A percentile compares a stretch with the other conserved stretches of the same genome.
Evolutionary conservation across 2,329 filamentous ascomycete species (phyloP).

Genomic region (Neodidymelliopsis sp.): DNA sequence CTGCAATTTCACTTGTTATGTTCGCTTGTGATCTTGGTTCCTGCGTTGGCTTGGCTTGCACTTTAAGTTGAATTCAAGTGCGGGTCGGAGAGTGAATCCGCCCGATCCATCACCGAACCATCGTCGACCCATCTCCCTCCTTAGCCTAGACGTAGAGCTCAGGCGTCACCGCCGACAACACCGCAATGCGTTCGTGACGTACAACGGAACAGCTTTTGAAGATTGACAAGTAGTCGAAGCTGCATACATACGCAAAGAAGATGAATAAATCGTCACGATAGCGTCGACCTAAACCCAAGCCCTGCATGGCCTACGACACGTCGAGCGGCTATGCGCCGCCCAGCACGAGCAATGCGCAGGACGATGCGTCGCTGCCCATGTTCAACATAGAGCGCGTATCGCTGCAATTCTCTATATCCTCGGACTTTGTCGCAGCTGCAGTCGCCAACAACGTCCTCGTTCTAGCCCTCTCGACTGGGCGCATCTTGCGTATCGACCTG

Average conservation of each 20-base stretch:
- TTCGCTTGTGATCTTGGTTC: too few relatives aligned
- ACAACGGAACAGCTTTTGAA: slow-evolving; percentile 1
- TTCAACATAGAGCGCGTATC: slow-evolving; percentile 94
- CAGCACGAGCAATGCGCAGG: slow-evolving; percentile 67
- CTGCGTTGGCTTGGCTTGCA: too few relatives aligned
- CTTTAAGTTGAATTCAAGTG: too few relatives aligned
- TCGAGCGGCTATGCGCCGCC: slow-evolving; percentile 76
- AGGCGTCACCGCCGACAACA: slow-evolving; percentile 24
- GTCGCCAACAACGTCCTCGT: slow-evolving; percentile 97
- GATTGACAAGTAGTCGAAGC: slow-evolving; percentile 12
- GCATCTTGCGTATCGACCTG: slow-evolving; percentile 92
- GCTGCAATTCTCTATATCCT: slow-evolving; percentile 91
- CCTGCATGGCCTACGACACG: slow-evolving; percentile 71
- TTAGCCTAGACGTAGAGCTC: slow-evolving; percentile 6
- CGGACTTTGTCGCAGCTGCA: slow-evolving; percentile 94
- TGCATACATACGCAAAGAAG: slow-evolving; percentile 12
- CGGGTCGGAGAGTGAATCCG: too few relatives aligned
- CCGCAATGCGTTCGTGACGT: slow-evolving; percentile 15
- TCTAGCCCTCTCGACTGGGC: slow-evolving; percentile 87
- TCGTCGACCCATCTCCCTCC: slow-evolving; percentile 11
- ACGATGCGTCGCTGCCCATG: slow-evolving; percentile 76
- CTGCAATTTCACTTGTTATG: too few relatives aligned
- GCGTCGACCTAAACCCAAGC: slow-evolving; percentile 14
- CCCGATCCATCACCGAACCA: slow-evolving; percentile 4
- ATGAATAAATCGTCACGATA: slow-evolving; percentile 27